Base-by-base conservation (phyloP, 2,329 filamentous ascomycete species). In the Ambrosiella beaveri region DNA sequence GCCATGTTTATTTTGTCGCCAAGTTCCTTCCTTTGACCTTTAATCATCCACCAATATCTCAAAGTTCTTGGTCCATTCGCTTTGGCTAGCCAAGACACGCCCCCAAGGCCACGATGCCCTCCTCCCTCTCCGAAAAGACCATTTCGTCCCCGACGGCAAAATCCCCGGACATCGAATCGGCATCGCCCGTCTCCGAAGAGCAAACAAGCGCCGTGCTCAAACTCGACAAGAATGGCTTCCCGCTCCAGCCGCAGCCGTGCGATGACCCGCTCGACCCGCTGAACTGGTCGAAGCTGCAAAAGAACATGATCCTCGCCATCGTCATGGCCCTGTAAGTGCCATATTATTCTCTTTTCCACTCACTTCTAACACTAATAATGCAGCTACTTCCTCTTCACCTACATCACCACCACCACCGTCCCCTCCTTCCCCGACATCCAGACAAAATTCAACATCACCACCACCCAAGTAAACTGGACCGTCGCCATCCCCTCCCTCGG, bases 331-430 rank as follows among this genome's bases (percentile, higher is more conserved):
- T 76, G 72, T 78, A 69, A 57, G 70, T 65, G 12, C 3, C 15
- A 5, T 40, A 7, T 11, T 13, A 11, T 49, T 35, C 12, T 13
- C 36, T 45, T 36, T 45, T 36, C 35, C 37, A 41, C 37, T 27
- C 15, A 38, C 12, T 27, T 54, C 5, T 12, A 3, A 17, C 54
- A 36, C 36, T 37, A 39, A 41, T 27, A 36, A 37, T 54, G 12
- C 44, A 76, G 74, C 61, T 78, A 79, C 63, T 80, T 79, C 63
- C 67, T 80, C 61, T 78, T 80, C 67, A 79, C 77, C 13, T 80
- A 79, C 66, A 71, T 79, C 61, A 79, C 77, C 0, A 80, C 76
- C 1, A 77, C 74, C 0, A 77, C 76, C 0, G 74, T 80, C 0
- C 75, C 77, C 1, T 77, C 76, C 0, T 80, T 78, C 61, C 65